Conservation (phyloP, 768 basidiomycete genomes). For the Auricularia sp. region DNA sequence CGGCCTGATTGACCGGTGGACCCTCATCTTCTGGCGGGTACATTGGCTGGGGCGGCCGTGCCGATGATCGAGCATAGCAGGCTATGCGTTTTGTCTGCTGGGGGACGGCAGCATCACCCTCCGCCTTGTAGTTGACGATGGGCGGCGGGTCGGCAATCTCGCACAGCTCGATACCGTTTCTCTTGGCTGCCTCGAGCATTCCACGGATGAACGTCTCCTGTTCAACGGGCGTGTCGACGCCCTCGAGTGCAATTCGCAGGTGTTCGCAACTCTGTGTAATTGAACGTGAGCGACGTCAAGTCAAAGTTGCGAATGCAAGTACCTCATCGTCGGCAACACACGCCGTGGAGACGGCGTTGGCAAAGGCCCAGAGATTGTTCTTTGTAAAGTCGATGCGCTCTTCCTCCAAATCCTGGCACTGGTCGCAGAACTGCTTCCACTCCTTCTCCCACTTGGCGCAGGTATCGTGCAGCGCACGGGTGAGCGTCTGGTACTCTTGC, state of each 20-base stretch:
- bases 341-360: conserved; percentile 91
- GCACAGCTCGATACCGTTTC: too few species aligned
- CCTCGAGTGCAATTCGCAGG: conserved; percentile 75
- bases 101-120: conserved; percentile 22
- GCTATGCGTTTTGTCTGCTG: conserved; percentile 49
- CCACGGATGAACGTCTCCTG: conserved; percentile 82
- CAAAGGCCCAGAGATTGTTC: conserved; percentile 91
- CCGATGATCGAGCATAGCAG: conserved; percentile 36
- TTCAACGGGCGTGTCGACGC: conserved; percentile 79
- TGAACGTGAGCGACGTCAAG: conserved; percentile 1
- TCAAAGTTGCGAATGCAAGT: conserved; percentile 15
- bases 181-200: conserved; percentile 31
- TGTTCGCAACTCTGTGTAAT: conserved; percentile 69
- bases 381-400: conserved; percentile 91
- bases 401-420: conserved; percentile 92
- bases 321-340: conserved; percentile 96
- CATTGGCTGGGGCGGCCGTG: conserved; percentile 27
- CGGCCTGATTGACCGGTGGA: conserved; percentile 44
- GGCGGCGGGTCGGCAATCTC: conserved; percentile 38
- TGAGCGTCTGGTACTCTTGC: conserved; percentile 83
- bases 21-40: conserved; percentile 38
- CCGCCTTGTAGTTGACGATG: conserved; percentile 65
- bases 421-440: conserved; percentile 93
- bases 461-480: conserved; percentile 68
- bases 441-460: conserved; percentile 79